Conservation (phyloP, 345 rosid species). For the Microcos paniculata region DNA sequence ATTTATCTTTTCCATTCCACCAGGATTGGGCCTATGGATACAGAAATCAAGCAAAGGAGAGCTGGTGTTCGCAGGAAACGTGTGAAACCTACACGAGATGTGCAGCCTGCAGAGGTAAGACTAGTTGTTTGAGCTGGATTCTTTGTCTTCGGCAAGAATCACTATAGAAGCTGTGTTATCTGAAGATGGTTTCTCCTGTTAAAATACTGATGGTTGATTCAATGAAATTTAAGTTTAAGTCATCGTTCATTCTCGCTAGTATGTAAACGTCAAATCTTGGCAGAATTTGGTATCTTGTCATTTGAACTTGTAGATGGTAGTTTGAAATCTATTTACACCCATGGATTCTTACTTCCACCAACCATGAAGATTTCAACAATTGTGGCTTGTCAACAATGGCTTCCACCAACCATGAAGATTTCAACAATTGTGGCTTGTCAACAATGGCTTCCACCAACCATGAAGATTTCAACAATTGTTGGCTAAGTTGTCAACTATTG, state of each 20-base stretch:
- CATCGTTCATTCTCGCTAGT: not conserved
- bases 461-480: too few relatives aligned
- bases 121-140: not conserved
- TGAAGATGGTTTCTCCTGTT: not conserved
- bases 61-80: constrained; percentile 12
- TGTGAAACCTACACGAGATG: constrained; percentile 3
- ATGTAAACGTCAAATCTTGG: not conserved
- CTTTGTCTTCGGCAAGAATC: not conserved
- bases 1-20: not conserved
- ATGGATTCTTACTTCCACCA: too few relatives aligned
- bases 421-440: too few relatives aligned
- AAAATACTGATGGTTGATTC: not conserved
- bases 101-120: constrained; percentile 33
- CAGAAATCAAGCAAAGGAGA: constrained; percentile 26
- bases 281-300: not conserved
- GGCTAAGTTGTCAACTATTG: too few relatives aligned
- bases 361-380: too few relatives aligned
- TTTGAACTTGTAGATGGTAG: too few relatives aligned
- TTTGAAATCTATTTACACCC: too few relatives aligned
- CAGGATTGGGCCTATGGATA: constrained; percentile 46
- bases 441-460: too few relatives aligned
- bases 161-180: not conserved
- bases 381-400: too few relatives aligned
- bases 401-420: too few relatives aligned
- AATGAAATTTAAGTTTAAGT: not conserved